phyloP scores from a whole-genome alignment of 208 protist species.

The Endotrypanum monterogeii region DNA sequence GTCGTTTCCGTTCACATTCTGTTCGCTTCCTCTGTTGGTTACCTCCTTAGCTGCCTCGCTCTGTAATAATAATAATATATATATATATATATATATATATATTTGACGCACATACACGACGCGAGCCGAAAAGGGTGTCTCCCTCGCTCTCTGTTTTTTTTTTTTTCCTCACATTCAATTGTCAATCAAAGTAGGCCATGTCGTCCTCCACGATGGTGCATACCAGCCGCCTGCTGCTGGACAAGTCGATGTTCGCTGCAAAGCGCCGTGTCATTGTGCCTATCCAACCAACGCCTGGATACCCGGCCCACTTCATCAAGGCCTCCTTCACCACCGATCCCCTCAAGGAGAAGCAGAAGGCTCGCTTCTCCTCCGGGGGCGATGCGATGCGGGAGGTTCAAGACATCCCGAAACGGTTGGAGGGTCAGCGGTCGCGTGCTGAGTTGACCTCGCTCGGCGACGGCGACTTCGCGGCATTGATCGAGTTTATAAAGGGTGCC shows the following conservation, averaged over 20 bases:
- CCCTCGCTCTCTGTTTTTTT: not conserved
- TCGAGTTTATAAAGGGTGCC: slow-evolving; percentile 90
- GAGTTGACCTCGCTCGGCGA: slow-evolving; percentile 69
- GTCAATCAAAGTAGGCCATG: not conserved
- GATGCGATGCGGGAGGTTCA: slow-evolving; percentile 89
- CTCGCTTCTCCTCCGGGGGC: slow-evolving; percentile 82
- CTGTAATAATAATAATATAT: too few relatives aligned
- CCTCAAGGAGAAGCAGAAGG: slow-evolving; percentile 91
- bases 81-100: too few relatives aligned
- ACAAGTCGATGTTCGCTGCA: slow-evolving; percentile 93
- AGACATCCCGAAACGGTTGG: slow-evolving; percentile 81
- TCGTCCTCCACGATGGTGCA: slow-evolving; percentile 32
- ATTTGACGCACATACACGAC: too few relatives aligned
- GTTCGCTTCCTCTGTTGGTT: slow-evolving; percentile 16
- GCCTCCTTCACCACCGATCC: slow-evolving; percentile 88
- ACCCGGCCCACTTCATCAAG: slow-evolving; percentile 83
- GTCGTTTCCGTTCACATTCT: not conserved
- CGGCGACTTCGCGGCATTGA: slow-evolving; percentile 79
- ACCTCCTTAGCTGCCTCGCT: too few relatives aligned
- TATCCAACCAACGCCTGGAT: slow-evolving; percentile 84
- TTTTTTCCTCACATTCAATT: not conserved
- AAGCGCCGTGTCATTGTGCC: slow-evolving; percentile 90
- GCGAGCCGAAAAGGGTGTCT: too few relatives aligned
- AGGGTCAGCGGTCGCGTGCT: slow-evolving; percentile 71
- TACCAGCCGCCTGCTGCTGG: slow-evolving; percentile 42